Evolutionary conservation across 177 flowering plant species (phyloP), one percentile per base, ranked within the genome.

Genomic region (Vitis hybrid): DNA sequence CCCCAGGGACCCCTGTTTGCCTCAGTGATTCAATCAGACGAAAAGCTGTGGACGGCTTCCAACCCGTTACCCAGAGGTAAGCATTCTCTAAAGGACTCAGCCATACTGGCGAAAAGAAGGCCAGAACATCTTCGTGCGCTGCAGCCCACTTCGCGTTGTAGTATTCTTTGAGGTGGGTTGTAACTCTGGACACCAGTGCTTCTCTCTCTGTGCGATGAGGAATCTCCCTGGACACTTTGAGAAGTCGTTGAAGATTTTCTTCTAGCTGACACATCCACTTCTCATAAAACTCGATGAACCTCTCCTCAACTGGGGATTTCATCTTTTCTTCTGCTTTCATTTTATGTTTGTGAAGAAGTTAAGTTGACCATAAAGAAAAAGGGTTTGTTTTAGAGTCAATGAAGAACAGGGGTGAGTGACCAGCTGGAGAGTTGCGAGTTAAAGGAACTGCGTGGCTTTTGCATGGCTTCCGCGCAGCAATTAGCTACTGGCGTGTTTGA

Each of bases 21-120:
- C 68, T 67, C 67, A 82, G 68, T 14, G 82, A 56, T 57, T 80
- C 83, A 3, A 90, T 17, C n/a, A 90, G 77, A 1, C 74, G 79
- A 40, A 88, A 87, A 4, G 73, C 75, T 52, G 59, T 70, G 13
- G 88, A 86, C 0, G 97, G 97, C 63, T 88, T 82, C 91, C 91
- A 91, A 0, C 89, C 97, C 0, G 93, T 88, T 14, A 89, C 64
- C 96, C 97, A 92, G 0, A 70, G 69, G 49, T 73, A 76, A 6
- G 91, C 85, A 30, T 65, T 81, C 76, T 92, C 93, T 5, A 87
- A 57, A 0, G 89, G 78, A 62, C 68, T 84, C 6, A 77, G n/a
- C 97, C 96, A 91, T 1, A 69, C 52, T 0, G 93, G 90, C 1
- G 74, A 65, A 57, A 74, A 85, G 76, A 88, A 82, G 8, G 84